These are phyloP conservation scores for Yueomyces sinensis DNA, from an alignment of 805 yeast genomes.

Conservation along the genomic window DNA sequence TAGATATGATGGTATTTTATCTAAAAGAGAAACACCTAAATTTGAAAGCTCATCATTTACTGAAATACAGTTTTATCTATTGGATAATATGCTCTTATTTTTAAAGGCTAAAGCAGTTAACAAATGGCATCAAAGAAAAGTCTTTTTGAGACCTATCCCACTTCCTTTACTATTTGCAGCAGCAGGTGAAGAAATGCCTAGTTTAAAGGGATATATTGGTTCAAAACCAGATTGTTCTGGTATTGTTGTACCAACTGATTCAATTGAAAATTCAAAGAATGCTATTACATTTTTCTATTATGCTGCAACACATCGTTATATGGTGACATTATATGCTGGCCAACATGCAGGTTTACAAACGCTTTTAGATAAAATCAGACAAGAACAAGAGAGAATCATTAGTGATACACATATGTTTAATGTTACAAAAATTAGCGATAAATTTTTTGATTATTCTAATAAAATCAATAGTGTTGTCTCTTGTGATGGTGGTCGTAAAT, in stretches of 20 bases:
- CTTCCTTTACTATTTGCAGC: conserved; percentile 62
- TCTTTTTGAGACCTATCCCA: conserved; percentile 80
- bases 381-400: conserved; percentile 64
- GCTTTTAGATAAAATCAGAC: conserved; percentile 63
- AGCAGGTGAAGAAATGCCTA: conserved; percentile 68
- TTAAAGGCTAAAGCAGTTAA: conserved; percentile 77
- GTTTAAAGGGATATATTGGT: conserved; percentile 32
- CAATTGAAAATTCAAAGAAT: conserved; percentile 15
- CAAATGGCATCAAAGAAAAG: conserved; percentile 84
- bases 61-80: conserved; percentile 71
- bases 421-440: conserved; percentile 57
- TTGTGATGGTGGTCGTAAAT: conserved; percentile 84
- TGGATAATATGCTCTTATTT: conserved; percentile 79
- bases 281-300: conserved; percentile 24
- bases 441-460: conserved; percentile 60
- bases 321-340: conserved; percentile 30
- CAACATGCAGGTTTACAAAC: conserved; percentile 54
- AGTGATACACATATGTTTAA: conserved; percentile 70
- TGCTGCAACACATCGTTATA: conserved; percentile 28
- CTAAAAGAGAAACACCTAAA: conserved; percentile 21
- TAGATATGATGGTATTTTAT: conserved; percentile 26
- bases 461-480: conserved; percentile 87
- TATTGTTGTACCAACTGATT: conserved; percentile 16
- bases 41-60: conserved; percentile 28
- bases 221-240: conserved; percentile 21